These are phyloP conservation scores for Plasmopara halstedii DNA, from an alignment of 352 stramenopile species.

Conservation along the genomic window DNA sequence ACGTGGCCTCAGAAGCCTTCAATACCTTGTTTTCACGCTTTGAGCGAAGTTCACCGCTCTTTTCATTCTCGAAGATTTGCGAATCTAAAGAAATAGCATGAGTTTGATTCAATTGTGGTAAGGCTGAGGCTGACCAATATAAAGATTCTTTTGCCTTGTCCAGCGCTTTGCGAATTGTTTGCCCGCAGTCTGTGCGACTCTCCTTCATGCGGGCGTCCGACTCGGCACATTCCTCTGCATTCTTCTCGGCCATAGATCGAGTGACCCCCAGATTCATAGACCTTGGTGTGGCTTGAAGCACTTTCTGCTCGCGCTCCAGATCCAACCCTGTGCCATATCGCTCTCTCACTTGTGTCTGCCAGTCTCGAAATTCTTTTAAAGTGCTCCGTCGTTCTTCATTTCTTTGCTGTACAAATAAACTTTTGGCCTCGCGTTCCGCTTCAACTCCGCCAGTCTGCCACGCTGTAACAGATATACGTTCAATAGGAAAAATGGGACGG, in stretches of 20 bases:
- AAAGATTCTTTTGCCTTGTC: slow-evolving; percentile 33
- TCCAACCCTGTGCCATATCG: slow-evolving; percentile 57
- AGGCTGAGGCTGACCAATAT: slow-evolving; percentile 36
- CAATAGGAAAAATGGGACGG: slow-evolving; percentile 90
- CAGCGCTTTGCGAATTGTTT: too few species aligned
- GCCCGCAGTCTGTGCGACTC: too few species aligned
- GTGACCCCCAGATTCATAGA: slow-evolving; percentile 36
- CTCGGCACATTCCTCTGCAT: slow-evolving; percentile 48
- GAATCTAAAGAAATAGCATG: background rate
- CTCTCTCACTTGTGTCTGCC: slow-evolving; percentile 62
- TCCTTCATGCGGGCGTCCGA: too few species aligned
- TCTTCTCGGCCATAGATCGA: slow-evolving; percentile 55
- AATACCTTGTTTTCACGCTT: slow-evolving; percentile 1
- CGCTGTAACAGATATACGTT: slow-evolving; percentile 73
- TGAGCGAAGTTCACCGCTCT: background rate
- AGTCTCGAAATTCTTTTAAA: slow-evolving; percentile 74
- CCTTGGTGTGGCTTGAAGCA: slow-evolving; percentile 16
- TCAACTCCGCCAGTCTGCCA: slow-evolving; percentile 86
- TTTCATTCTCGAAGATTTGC: background rate
- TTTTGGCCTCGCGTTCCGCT: slow-evolving; percentile 76
- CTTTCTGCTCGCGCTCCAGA: slow-evolving; percentile 39
- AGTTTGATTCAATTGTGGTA: background rate
- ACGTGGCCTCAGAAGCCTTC: background rate
- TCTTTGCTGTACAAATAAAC: slow-evolving; percentile 68
- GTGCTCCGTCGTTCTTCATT: slow-evolving; percentile 56